Base-by-base conservation (phyloP, 2,329 filamentous ascomycete genomes). In the Trichoderma arundinaceum region DNA sequence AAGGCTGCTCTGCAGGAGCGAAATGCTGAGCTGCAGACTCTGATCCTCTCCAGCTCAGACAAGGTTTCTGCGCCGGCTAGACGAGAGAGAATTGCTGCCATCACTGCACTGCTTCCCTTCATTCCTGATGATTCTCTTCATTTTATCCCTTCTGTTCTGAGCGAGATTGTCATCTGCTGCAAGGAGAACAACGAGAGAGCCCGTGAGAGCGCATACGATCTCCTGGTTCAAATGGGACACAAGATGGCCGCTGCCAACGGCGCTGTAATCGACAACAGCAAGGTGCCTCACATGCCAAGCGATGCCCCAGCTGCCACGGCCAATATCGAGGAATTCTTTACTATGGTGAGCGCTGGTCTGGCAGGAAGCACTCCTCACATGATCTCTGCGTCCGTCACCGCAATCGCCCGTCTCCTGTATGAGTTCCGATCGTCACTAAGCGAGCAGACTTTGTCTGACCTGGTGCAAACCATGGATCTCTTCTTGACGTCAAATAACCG, bases 171-270 rank as follows among this genome's bases (percentile, higher is more conserved):
- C 60, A 93, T 99, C 68, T 92, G 92, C 68, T 96, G 93, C 79
- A 99, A 99, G 78, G 95, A 99, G 80, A 92, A 95, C 74, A 99
- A 99, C 74, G 95, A 99, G 78, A 93, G 93, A 74, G 94, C 95
- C 0, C 86, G 95, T 69, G 93, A 92, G 61, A 88, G 90, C 2
- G 94, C 95, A 0, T 99, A 97, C 75, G 92, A 96, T 58, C 83
- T 98, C 15, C 85, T 99, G 12, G 91, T 99, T 22, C 84, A 91
- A 51, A 94, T 98, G 86, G 94, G 92, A 15, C 87, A 92, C 75
- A 91, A 89, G 71, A 93, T 97, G 83, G 80, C 78, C 4, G 75
- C 79, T 7, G 86, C 87, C 19, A 84, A 89, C 67, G 88, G 92
- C 4, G 89, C 89, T 43, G 83, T 84, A 57, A 95, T 99, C 68